These are phyloP conservation scores for Aspergillus piperis DNA, from an alignment of 2,329 filamentous ascomycete species.

Conservation along the genomic window DNA sequence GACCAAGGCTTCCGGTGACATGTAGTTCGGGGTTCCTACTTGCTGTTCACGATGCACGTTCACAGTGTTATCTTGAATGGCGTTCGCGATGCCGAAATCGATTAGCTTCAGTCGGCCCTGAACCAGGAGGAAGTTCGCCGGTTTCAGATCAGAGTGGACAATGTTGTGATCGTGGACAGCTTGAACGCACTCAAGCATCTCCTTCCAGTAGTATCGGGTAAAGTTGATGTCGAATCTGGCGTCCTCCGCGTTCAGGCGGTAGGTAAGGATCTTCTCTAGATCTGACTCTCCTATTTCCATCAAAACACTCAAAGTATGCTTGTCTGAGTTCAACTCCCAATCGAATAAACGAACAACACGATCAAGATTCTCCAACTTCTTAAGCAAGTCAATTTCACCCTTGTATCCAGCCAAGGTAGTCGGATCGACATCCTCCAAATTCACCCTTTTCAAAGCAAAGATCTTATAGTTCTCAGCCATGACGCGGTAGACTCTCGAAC, in stretches of 20 bases:
- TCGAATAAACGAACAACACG: conserved; percentile 89
- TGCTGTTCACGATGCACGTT: conserved; percentile 96
- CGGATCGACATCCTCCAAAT: conserved; percentile 86
- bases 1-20: conserved; percentile 92
- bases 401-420: conserved; percentile 82
- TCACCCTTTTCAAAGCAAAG: conserved; percentile 90
- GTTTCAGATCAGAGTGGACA: conserved; percentile 95
- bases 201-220: conserved; percentile 97
- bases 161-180: conserved; percentile 88
- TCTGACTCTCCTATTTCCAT: conserved; percentile 98
- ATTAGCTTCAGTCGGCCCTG: conserved; percentile 91
- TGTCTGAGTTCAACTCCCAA: conserved; percentile 90
- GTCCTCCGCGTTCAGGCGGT: conserved; percentile 69
- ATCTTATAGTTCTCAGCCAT: conserved; percentile 97
- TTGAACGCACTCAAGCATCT: conserved; percentile 95
- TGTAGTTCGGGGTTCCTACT: conserved; percentile 96
- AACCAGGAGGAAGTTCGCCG: conserved; percentile 93
- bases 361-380: conserved; percentile 78
- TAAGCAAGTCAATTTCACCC: conserved; percentile 89
- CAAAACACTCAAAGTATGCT: conserved; percentile 82
- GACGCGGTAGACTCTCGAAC: conserved; percentile 91
- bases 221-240: conserved; percentile 83
- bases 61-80: conserved; percentile 94
- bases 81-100: conserved; percentile 97
- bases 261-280: conserved; percentile 79